phyloP scores from a whole-genome alignment of 2,329 filamentous ascomycete species.

The Alternaria sp. region DNA sequence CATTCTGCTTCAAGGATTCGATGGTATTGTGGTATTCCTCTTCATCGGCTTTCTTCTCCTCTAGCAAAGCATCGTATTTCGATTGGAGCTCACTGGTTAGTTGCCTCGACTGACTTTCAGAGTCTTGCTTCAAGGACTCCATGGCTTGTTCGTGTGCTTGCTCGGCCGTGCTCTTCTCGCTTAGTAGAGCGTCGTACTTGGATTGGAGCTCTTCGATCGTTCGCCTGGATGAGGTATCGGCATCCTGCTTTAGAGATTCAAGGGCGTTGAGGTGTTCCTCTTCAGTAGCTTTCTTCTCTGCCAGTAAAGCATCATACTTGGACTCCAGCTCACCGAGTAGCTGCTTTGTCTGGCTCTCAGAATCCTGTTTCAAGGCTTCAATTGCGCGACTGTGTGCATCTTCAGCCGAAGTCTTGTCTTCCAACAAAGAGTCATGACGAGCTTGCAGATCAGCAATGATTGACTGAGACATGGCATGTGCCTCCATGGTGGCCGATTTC shows the following conservation, averaged over 20 bases:
- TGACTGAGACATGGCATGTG: constrained; percentile 33
- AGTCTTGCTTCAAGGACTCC: constrained; percentile 36
- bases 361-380: constrained; percentile 42
- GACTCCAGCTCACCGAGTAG: constrained; percentile 38
- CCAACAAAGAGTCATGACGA: constrained; percentile 37
- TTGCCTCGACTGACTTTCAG: constrained; percentile 29
- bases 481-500: constrained; percentile 30
- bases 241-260: constrained; percentile 38
- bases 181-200: constrained; percentile 30
- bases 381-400: constrained; percentile 41
- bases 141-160: constrained; percentile 36
- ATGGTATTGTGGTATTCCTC: constrained; percentile 36
- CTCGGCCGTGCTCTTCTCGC: constrained; percentile 37
- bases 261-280: constrained; percentile 36
- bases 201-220: constrained; percentile 14
- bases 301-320: constrained; percentile 38
- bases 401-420: constrained; percentile 42
- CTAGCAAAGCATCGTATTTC: constrained; percentile 37
- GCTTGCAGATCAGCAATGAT: constrained; percentile 42
- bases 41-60: constrained; percentile 39
- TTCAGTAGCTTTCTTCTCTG: constrained; percentile 39
- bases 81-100: constrained; percentile 38
- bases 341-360: constrained; percentile 37
- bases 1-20: constrained; percentile 37
- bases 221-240: constrained; percentile 28